phyloP scores from a whole-genome alignment of 2,329 filamentous ascomycete genomes.

The Botrytis fabae region DNA sequence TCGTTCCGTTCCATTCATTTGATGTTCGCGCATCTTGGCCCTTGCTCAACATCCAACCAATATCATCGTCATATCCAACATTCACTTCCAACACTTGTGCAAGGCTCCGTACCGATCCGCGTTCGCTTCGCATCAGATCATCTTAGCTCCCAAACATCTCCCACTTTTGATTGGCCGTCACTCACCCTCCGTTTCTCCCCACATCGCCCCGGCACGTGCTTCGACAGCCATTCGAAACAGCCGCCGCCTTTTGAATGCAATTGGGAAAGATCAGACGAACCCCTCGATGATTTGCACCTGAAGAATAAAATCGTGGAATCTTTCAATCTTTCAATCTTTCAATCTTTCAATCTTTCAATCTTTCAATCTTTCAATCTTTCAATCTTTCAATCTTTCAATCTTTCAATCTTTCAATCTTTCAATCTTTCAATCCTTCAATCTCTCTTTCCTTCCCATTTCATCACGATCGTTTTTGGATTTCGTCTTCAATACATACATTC shows the following conservation, averaged over 20 bases:
- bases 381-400: too few species aligned
- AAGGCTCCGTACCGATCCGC: too few species aligned
- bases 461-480: background rate
- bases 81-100: background rate
- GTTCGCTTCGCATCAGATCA: constrained; percentile 2
- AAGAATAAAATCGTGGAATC: background rate
- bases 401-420: too few species aligned
- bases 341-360: too few species aligned
- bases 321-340: too few species aligned
- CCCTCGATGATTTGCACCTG: background rate
- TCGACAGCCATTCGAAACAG: background rate
- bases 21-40: background rate
- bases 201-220: background rate
- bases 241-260: background rate
- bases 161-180: background rate
- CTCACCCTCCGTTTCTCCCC: background rate
- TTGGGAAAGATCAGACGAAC: background rate
- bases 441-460: background rate
- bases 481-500: background rate
- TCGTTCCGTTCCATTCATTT: background rate
- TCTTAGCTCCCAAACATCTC: background rate
- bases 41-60: background rate
- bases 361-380: too few species aligned
- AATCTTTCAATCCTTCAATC: too few species aligned
- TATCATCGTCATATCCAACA: background rate